Evolutionary conservation across 768 basidiomycete species (phyloP).

Genomic region (Tubosaeta brunneosetosa): DNA sequence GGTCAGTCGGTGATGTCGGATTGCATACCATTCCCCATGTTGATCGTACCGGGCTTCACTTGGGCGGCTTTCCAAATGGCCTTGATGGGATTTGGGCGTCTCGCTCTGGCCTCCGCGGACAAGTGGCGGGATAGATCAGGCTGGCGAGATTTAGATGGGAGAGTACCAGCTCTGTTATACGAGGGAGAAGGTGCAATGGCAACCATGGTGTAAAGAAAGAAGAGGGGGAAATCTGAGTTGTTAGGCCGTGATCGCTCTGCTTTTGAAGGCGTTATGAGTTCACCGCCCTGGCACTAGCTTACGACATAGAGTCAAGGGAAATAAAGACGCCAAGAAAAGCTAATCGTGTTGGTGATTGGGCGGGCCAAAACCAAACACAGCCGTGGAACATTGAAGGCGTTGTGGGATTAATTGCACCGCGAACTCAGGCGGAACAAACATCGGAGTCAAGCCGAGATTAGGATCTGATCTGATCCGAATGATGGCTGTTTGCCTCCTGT

Average conservation of each 20-base stretch:
- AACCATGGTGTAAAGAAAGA: not conserved
- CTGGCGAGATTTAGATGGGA: conserved; percentile 22
- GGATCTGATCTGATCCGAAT: conserved; percentile 2
- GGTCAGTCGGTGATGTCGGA: not conserved
- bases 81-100: conserved; percentile 36
- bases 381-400: not conserved
- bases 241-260: not conserved
- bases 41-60: conserved; percentile 33
- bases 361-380: not conserved
- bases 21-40: conserved; percentile 33
- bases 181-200: conserved; percentile 16
- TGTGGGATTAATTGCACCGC: not conserved
- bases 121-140: conserved; percentile 32
- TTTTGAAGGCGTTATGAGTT: conserved; percentile 7
- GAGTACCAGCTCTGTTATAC: conserved; percentile 6
- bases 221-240: not conserved
- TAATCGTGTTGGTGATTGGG: not conserved
- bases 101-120: conserved; percentile 30
- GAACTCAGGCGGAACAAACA: not conserved
- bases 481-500: not conserved
- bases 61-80: conserved; percentile 35
- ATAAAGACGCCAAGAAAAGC: not conserved
- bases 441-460: not conserved
- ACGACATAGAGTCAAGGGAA: not conserved
- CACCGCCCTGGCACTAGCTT: conserved; percentile 1